Percentiles rank a stretch among this genome's conserved stretches.
Conservation (phyloP, 2,329 filamentous ascomycete genomes). For the Colletotrichum zoysiae region DNA sequence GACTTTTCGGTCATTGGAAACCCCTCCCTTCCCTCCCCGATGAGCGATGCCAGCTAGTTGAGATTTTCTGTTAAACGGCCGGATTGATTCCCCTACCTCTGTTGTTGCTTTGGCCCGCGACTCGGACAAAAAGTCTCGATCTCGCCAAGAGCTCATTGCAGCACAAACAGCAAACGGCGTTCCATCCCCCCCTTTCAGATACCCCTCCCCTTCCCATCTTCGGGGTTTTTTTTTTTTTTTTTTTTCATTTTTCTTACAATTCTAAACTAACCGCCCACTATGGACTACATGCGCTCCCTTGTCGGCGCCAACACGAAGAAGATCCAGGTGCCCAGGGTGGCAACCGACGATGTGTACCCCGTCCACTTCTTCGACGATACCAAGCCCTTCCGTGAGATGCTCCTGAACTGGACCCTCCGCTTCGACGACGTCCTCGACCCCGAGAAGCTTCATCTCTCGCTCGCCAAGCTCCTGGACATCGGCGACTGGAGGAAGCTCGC, state of each 20-base stretch:
- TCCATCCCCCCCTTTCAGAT: too few relatives aligned
- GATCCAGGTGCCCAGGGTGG: slow-evolving; percentile 29
- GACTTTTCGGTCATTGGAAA: background rate
- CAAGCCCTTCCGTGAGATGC: slow-evolving; percentile 43
- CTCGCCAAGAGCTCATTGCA: slow-evolving; percentile 28
- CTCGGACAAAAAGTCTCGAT: background rate
- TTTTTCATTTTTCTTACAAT: background rate
- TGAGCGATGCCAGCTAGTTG: slow-evolving; percentile 6
- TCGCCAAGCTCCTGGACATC: slow-evolving; percentile 55
- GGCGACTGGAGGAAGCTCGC: slow-evolving; percentile 62
- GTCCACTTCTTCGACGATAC: slow-evolving; percentile 51
- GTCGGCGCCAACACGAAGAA: slow-evolving; percentile 22
- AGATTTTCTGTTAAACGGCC: slow-evolving; percentile 26
- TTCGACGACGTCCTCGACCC: slow-evolving; percentile 63
- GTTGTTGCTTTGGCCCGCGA: slow-evolving; percentile 8
- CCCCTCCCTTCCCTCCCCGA: background rate
- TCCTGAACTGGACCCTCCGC: slow-evolving; percentile 52
- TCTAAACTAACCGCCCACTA: background rate
- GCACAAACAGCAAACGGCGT: slow-evolving; percentile 8
- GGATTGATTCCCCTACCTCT: slow-evolving; percentile 21
- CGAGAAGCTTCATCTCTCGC: slow-evolving; percentile 51
- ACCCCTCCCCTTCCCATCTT: background rate
- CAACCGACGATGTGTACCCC: slow-evolving; percentile 48
- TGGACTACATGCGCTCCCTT: slow-evolving; percentile 28
- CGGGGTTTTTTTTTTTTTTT: too few relatives aligned